Evolutionary conservation across 345 rosid species (phyloP).

Genomic region (Jatropha curcas): DNA sequence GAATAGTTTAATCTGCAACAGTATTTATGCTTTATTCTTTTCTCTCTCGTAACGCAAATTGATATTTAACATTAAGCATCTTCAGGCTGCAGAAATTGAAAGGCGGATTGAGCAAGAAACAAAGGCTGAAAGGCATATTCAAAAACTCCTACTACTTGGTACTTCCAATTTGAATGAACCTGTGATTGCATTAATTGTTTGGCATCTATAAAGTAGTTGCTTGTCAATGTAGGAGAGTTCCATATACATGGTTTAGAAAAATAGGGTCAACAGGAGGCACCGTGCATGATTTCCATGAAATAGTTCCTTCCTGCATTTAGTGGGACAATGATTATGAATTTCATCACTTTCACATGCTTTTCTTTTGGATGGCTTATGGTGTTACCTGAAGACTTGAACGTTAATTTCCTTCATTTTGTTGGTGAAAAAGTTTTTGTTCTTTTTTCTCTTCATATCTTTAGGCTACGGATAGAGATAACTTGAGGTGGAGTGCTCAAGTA

Average conservation of each 20-base stretch:
- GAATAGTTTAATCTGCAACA: conserved; percentile 2
- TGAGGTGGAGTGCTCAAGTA: not conserved
- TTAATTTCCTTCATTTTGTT: not conserved
- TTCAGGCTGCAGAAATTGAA: conserved; percentile 87
- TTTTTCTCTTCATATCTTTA: not conserved
- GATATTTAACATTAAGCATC: conserved; percentile 15
- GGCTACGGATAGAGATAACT: not conserved
- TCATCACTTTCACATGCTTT: not conserved
- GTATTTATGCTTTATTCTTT: not conserved
- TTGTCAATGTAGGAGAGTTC: not conserved
- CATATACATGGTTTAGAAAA: conserved; percentile 9
- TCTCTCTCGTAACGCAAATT: conserved; percentile 12
- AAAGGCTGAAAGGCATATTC: conserved; percentile 91
- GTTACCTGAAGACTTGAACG: not conserved
- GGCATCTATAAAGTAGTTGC: not conserved
- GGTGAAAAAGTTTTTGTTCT: not conserved
- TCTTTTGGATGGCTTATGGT: not conserved
- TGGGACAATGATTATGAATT: not conserved
- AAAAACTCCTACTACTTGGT: conserved; percentile 95
- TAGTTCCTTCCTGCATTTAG: not conserved
- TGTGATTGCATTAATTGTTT: conserved; percentile 6
- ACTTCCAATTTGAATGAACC: conserved; percentile 14
- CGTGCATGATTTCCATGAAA: conserved; percentile 12
- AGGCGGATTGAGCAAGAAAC: conserved; percentile 95
- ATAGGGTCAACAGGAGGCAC: not conserved